A percentile compares a stretch with the other conserved stretches of the same genome.
Evolutionary conservation across 1,284 basidiomycete species (phyloP).

Genomic region (Singerocomus inundabilis): DNA sequence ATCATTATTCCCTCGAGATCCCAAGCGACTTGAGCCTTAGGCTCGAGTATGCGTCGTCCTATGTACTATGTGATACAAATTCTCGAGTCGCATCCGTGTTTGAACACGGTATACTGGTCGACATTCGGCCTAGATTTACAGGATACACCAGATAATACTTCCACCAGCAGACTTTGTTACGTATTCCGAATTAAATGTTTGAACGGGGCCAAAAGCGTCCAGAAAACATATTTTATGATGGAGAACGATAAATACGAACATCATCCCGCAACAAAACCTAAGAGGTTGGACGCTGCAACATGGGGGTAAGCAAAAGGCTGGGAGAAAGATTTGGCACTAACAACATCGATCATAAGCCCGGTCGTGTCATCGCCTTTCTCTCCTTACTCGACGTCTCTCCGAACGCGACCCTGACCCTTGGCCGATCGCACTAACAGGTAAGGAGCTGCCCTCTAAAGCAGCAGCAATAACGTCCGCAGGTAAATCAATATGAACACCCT

Average conservation of each 20-base stretch:
- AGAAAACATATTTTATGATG: constrained; percentile 18
- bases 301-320: constrained; percentile 9
- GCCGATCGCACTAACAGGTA: constrained; percentile 55
- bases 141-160: constrained; percentile 13
- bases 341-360: constrained; percentile 9
- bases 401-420: constrained; percentile 48
- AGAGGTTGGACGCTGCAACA: constrained; percentile 21
- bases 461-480: constrained; percentile 81
- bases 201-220: constrained; percentile 20
- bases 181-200: constrained; percentile 28
- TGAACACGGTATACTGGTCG: constrained; percentile 6
- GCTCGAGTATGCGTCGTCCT: background rate
- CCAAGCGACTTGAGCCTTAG: constrained; percentile 76
- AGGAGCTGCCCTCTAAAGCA: constrained; percentile 64
- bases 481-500: constrained; percentile 79
- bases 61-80: background rate
- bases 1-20: constrained; percentile 94
- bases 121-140: constrained; percentile 20
- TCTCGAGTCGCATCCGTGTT: background rate
- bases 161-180: constrained; percentile 15
- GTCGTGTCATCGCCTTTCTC: constrained; percentile 46
- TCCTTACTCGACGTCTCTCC: constrained; percentile 56
- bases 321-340: constrained; percentile 6
- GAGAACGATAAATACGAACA: constrained; percentile 22
- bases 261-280: constrained; percentile 21